Percentiles rank a stretch among this genome's conserved stretches.
phyloP scores from a whole-genome alignment of 2,329 filamentous ascomycete species.

The Allantophomopsis lycopodina region DNA sequence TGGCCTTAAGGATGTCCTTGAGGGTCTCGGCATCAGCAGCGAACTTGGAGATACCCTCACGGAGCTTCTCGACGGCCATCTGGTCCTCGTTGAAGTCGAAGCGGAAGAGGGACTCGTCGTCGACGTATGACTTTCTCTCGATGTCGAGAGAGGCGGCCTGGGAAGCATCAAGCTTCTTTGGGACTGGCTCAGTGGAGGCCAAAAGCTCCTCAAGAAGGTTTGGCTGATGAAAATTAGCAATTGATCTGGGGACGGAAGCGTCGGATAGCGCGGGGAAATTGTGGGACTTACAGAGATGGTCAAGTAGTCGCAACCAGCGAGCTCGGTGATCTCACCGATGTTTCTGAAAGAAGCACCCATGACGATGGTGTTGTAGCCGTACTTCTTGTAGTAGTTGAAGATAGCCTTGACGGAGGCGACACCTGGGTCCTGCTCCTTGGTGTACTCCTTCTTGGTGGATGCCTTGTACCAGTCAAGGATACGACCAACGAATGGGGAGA shows the following conservation, averaged over 20 bases:
- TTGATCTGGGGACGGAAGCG: not conserved
- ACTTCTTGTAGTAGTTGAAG: conserved; percentile 99
- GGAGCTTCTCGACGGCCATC: conserved; percentile 98
- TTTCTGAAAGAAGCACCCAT: conserved; percentile 99
- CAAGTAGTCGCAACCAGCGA: conserved; percentile 96
- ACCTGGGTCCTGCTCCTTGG: conserved; percentile 83
- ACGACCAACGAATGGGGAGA: conserved; percentile 97
- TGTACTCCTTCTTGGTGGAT: conserved; percentile 83
- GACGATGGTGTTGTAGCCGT: conserved; percentile 96
- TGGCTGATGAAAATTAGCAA: conserved; percentile 37
- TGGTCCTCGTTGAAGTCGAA: conserved; percentile 99
- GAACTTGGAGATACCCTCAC: conserved; percentile 99
- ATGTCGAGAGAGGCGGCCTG: conserved; percentile 57
- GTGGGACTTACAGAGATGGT: conserved; percentile 70
- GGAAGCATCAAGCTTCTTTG: conserved; percentile 80
- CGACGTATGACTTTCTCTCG: conserved; percentile 82
- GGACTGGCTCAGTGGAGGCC: conserved; percentile 69
- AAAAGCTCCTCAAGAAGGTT: conserved; percentile 87
- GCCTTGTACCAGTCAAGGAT: conserved; percentile 99
- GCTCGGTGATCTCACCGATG: conserved; percentile 91
- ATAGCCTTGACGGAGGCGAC: conserved; percentile 87
- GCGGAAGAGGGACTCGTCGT: conserved; percentile 81
- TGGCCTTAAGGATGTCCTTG: conserved; percentile 81
- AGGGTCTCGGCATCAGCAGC: conserved; percentile 89
- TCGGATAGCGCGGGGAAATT: no score